Evolutionary conservation across 1,284 basidiomycete species (phyloP).

Genomic region (Trichosporon sp.): DNA sequence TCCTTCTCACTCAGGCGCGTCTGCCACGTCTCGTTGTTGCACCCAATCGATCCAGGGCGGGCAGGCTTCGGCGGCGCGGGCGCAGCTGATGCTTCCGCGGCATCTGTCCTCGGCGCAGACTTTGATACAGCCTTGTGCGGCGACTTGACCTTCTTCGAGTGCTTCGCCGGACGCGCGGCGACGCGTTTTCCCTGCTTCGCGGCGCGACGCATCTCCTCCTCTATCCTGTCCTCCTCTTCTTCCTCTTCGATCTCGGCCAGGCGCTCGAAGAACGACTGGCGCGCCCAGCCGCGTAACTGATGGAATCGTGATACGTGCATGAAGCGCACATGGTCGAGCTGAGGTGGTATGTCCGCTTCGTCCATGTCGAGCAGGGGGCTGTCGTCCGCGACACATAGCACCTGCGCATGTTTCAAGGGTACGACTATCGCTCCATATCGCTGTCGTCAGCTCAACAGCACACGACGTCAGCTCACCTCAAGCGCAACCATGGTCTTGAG

Average conservation of each 20-base stretch:
- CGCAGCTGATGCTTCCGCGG: not conserved
- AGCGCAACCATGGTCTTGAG: constrained; percentile 29
- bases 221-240: not conserved
- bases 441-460: constrained; percentile 19
- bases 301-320: constrained; percentile 1
- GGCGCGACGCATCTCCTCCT: constrained; percentile 4
- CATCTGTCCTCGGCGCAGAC: not conserved
- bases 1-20: constrained; percentile 9
- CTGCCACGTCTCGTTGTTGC: constrained; percentile 11
- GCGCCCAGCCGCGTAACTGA: not conserved
- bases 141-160: not conserved
- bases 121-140: not conserved
- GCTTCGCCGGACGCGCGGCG: not conserved
- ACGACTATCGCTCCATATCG: constrained; percentile 36
- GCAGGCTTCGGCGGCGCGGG: not conserved
- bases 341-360: not conserved
- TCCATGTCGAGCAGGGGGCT: not conserved
- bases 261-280: not conserved
- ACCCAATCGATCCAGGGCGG: not conserved
- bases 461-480: constrained; percentile 29
- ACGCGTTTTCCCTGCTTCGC: not conserved
- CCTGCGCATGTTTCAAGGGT: constrained; percentile 10
- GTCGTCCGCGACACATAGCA: constrained; percentile 25
- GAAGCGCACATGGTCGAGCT: not conserved
- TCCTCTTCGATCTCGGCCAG: not conserved